Evolutionary conservation across 2,329 filamentous ascomycete genomes (phyloP), one percentile per base, ranked within the genome.

Genomic region (Colletotrichum sp.): DNA sequence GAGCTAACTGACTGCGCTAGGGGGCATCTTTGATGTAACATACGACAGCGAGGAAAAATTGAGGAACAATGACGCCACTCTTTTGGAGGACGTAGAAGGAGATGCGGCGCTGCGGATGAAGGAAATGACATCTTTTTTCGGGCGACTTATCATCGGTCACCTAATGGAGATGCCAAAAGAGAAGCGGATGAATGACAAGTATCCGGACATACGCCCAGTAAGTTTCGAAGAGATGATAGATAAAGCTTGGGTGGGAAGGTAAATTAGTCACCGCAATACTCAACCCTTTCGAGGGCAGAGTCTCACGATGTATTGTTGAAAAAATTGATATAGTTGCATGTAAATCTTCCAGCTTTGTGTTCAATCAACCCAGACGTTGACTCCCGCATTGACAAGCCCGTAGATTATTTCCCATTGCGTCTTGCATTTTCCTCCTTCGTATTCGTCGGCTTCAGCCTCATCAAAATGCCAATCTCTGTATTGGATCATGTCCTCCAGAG

Each of bases 281-380:
- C 4, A 0, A 49, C 2, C 1, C 4, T 4, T 22, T 22, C 1
- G 11, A 1, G n/a, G n/a, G 4, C 44, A 52, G n/a, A 52, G n/a
- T 13, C 44, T 22, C 1, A 1, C 6, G n/a, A 22, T 52, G n/a
- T 13, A 13, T 8, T 1, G 44, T 3, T 3, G n/a, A 22, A 25
- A 22, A 3, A 2, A 22, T 4, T 22, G 44, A 5, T 0, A 22
- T 52, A 13, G 11, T 22, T 22, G n/a, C 6, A 0, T 1, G n/a
- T 0, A 22, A 52, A 13, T 13, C 1, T 52, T 13, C 11, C 1
- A 25, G 11, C 11, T 22, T 22, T 22, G 11, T 52, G n/a, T 4
- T 52, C 11, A 52, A 30, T 7, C 55, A 12, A 59, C 55, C 55
- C 55, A 59, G 25, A 59, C 25, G 12, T 59, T 16, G 8, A 59